A percentile compares a stretch with the other conserved stretches of the same genome.
phyloP scores from a whole-genome alignment of 192 early-diverging fungal genomes.

The Gryganskiella cystojenkinii region DNA sequence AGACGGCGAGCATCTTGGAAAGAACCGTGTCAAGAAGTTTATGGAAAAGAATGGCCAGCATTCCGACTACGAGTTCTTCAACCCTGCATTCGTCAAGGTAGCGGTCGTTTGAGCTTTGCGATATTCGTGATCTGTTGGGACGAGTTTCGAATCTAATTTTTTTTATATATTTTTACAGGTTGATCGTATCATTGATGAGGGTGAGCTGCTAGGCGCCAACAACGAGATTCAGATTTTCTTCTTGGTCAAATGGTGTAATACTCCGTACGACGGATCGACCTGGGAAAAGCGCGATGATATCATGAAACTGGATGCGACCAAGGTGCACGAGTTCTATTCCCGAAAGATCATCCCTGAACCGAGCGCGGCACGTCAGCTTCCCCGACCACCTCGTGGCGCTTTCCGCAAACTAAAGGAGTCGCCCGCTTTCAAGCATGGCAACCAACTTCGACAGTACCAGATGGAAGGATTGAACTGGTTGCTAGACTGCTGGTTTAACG shows the following conservation, averaged over 20 bases:
- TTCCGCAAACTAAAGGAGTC: conserved; percentile 71
- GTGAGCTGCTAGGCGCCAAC: conserved; percentile 65
- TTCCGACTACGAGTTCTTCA: conserved; percentile 68
- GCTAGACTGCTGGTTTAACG: conserved; percentile 80
- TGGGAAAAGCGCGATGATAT: conserved; percentile 74
- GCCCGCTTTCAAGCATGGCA: conserved; percentile 77
- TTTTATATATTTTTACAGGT: conserved; percentile 53
- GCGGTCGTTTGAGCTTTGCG: background rate
- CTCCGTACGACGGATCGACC: conserved; percentile 76
- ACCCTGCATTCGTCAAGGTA: conserved; percentile 72
- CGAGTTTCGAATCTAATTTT: background rate
- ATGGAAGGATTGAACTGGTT: conserved; percentile 90
- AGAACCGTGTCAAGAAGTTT: conserved; percentile 80
- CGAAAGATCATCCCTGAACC: conserved; percentile 66
- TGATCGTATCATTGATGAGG: conserved; percentile 88
- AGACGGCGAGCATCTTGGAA: conserved; percentile 65
- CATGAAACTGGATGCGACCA: conserved; percentile 68
- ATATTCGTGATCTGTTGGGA: background rate
- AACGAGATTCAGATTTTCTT: conserved; percentile 70
- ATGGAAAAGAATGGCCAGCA: conserved; percentile 71
- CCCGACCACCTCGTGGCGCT: conserved; percentile 57
- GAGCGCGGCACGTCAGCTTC: conserved; percentile 56
- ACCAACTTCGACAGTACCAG: conserved; percentile 78
- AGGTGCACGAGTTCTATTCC: conserved; percentile 73
- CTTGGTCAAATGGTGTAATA: conserved; percentile 81